phyloP scores from a whole-genome alignment of 495 filamentous ascomycete genomes.

The Hypoxylon intermedium region DNA sequence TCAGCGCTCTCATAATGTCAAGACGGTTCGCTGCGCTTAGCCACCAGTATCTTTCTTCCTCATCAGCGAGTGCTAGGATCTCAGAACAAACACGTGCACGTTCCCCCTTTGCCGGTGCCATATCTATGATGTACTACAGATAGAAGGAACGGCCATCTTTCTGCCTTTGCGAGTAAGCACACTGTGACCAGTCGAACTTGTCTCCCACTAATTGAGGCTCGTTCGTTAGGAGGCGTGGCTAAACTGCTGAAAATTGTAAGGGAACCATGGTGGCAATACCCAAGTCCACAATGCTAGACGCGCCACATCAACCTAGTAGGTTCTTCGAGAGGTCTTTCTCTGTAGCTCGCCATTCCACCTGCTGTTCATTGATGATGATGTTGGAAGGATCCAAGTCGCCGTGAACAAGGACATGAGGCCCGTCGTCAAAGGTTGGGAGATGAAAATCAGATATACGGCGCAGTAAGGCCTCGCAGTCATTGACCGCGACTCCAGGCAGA shows the following conservation, averaged over 20 bases:
- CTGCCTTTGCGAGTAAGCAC: slow-evolving; percentile 4
- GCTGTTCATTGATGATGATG: slow-evolving; percentile 4
- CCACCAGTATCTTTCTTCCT: slow-evolving; percentile 8
- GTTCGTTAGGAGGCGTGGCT: slow-evolving; percentile 5
- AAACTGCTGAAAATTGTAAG: slow-evolving; percentile 5
- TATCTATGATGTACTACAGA: not conserved
- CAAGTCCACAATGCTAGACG: slow-evolving; percentile 4
- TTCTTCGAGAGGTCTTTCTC: not conserved
- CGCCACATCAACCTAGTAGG: not conserved
- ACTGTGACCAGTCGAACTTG: slow-evolving; percentile 1
- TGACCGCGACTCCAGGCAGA: slow-evolving; percentile 5
- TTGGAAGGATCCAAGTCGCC: slow-evolving; percentile 4
- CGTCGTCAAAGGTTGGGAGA: slow-evolving; percentile 4
- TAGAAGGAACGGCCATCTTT: slow-evolving; percentile 2
- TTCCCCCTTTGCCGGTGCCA: slow-evolving; percentile 9
- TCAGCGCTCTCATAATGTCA: slow-evolving; percentile 13
- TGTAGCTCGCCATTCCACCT: slow-evolving; percentile 1
- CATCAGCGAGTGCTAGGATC: not conserved
- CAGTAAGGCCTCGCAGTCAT: not conserved
- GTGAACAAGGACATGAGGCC: slow-evolving; percentile 5
- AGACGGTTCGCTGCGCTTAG: not conserved
- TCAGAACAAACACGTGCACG: not conserved
- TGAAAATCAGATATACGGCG: not conserved
- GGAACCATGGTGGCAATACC: slow-evolving; percentile 2
- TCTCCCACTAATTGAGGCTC: slow-evolving; percentile 1